A percentile compares a stretch with the other conserved stretches of the same genome.
These are phyloP conservation scores for Colletotrichum orbiculare DNA, from an alignment of 2,329 filamentous ascomycete species.

Conservation along the genomic window DNA sequence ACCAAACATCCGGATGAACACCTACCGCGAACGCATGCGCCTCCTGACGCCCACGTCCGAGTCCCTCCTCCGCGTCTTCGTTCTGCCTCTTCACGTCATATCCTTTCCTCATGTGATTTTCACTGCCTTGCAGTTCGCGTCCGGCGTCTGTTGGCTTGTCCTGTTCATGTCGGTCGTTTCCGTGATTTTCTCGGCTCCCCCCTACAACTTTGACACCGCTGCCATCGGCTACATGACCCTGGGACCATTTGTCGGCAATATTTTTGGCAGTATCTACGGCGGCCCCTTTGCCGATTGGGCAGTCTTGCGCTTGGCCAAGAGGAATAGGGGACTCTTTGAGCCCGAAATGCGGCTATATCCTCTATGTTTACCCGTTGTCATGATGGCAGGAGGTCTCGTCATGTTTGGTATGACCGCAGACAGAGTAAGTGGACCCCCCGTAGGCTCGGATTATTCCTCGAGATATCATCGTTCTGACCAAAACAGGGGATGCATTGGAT, in stretches of 20 bases:
- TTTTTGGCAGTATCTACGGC: constrained; percentile 50
- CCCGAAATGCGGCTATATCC: constrained; percentile 54
- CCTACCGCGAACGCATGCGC: constrained; percentile 40
- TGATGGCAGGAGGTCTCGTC: constrained; percentile 46
- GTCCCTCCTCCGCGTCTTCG: constrained; percentile 34
- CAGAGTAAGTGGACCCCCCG: constrained; percentile 40
- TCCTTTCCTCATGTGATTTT: constrained; percentile 49
- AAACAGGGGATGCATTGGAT: constrained; percentile 53
- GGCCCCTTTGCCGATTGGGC: constrained; percentile 51
- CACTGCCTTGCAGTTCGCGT: constrained; percentile 52
- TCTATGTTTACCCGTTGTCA: constrained; percentile 41
- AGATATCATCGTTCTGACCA: not conserved
- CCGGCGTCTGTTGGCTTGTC: constrained; percentile 50
- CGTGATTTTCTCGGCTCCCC: constrained; percentile 45
- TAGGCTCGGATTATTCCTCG: not conserved
- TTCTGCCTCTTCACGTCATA: constrained; percentile 27
- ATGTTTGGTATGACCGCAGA: constrained; percentile 49
- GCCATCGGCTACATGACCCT: constrained; percentile 42
- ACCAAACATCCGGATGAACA: constrained; percentile 24
- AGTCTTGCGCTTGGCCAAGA: constrained; percentile 48
- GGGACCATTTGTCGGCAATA: constrained; percentile 49
- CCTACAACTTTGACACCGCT: constrained; percentile 42
- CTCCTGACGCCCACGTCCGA: constrained; percentile 37
- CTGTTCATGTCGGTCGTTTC: constrained; percentile 46
- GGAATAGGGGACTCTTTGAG: constrained; percentile 53